Conservation (phyloP, 352 stramenopile genomes). For the Globisporangium parvum region DNA sequence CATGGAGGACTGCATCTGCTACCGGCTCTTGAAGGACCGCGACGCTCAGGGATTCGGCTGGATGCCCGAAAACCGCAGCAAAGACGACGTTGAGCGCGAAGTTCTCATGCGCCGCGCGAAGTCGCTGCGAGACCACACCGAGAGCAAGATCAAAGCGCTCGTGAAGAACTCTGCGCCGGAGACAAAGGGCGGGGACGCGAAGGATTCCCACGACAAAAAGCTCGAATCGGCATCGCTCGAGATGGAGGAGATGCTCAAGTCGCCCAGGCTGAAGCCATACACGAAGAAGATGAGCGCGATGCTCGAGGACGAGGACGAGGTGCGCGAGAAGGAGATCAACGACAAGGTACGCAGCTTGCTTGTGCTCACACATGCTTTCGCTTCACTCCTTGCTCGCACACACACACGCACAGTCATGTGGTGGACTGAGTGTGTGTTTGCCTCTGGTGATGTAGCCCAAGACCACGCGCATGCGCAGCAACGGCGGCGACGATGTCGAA, state of each 20-base stretch:
- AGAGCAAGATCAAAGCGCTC: conserved; percentile 21
- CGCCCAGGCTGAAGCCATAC: conserved; percentile 35
- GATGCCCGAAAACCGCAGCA: conserved; percentile 22
- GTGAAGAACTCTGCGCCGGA: not conserved
- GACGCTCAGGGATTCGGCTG: conserved; percentile 36
- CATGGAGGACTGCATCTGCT: conserved; percentile 61
- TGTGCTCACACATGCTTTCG: not conserved
- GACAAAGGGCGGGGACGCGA: conserved; percentile 8
- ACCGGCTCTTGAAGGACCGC: conserved; percentile 37
- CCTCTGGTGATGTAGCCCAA: conserved; percentile 13
- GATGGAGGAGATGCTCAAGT: conserved; percentile 27
- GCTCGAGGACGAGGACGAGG: conserved; percentile 43
- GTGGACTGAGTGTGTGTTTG: not conserved
- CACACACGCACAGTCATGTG: too few species aligned
- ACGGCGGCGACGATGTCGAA: conserved; percentile 15
- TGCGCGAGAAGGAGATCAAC: conserved; percentile 21
- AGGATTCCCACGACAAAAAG: conserved; percentile 9
- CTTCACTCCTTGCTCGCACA: not conserved
- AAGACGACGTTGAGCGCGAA: conserved; percentile 30
- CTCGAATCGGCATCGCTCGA: conserved; percentile 18
- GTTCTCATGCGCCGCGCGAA: conserved; percentile 34
- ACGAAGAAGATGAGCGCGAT: conserved; percentile 47
- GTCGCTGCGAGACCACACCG: conserved; percentile 23
- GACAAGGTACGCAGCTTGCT: conserved; percentile 14
- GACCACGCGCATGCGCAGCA: conserved; percentile 18